Percentiles rank a stretch among this genome's conserved stretches.
phyloP scores from a whole-genome alignment of 1,139 yeast species.

The Geotrichum carabidarum region DNA sequence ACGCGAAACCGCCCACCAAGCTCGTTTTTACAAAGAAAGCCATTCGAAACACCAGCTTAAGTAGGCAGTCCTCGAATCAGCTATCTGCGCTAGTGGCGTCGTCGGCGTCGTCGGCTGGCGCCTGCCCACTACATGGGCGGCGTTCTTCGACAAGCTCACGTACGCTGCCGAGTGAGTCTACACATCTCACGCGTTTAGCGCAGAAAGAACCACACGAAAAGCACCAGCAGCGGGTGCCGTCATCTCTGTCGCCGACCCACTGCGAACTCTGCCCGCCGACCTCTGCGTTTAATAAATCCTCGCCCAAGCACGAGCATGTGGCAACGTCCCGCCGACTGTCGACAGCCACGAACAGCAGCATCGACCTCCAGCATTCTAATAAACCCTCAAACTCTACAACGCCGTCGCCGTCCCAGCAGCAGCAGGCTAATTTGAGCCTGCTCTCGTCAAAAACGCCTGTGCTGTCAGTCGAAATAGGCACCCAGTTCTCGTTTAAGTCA shows the following conservation, averaged over 20 bases:
- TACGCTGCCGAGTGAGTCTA: neutral
- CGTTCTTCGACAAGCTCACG: neutral
- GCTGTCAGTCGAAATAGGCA: constrained; percentile 32
- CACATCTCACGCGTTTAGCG: neutral
- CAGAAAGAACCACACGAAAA: neutral
- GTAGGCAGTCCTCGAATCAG: neutral
- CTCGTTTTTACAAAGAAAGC: constrained; percentile 23
- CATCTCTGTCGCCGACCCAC: neutral
- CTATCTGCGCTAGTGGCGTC: constrained; percentile 1
- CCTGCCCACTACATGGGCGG: constrained; percentile 3
- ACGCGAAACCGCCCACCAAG: constrained; percentile 6
- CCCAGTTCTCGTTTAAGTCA: constrained; percentile 33
- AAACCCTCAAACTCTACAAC: neutral
- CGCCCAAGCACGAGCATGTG: neutral
- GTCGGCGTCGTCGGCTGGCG: neutral
- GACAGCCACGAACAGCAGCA: neutral
- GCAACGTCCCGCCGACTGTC: neutral
- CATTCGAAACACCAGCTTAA: constrained; percentile 1
- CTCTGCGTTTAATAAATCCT: neutral
- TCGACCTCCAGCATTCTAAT: neutral
- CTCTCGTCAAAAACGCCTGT: constrained; percentile 6
- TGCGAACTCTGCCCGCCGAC: constrained; percentile 7
- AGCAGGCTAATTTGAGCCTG: constrained; percentile 22
- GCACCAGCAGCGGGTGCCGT: neutral
- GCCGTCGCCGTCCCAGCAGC: neutral